Evolutionary conservation across 805 yeast species (phyloP), one percentile per base, ranked within the genome.

Genomic region (Pichia membranifaciens): DNA sequence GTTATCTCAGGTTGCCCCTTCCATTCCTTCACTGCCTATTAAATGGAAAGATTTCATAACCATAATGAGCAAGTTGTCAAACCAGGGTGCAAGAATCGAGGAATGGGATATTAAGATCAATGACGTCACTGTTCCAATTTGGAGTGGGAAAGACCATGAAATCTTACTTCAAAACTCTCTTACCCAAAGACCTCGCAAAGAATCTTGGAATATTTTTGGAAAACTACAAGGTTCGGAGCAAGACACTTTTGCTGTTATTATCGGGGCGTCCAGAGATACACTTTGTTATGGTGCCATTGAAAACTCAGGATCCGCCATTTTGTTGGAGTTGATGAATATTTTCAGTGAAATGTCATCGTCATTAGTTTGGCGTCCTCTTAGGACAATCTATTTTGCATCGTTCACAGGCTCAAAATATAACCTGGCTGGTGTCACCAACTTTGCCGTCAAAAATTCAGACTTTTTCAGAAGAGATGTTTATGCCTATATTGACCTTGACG

Each of bases 221-320:
- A 76, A 82, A 39, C 78, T 90, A 20, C 73, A 75, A 31, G 97
- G 97, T 12, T 68, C 81, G 41, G 97, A 91, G 59, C 96, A 87
- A 65, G 68, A 71, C 18, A 87, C 79, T 18, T 75, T 78, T 53
- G 87, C 87, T 0, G 66, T 91, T 4, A 70, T 90, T 2, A 77
- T 91, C 47, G 96, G 95, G 0, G 89, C 96, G 0, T 76, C 84
- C 4, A 70, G 96, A 54, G 96, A 89, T 59, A 71, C 95, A 0
- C 22, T 55, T 2, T 69, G 81, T 21, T 75, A 68, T 54, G 97
- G 96, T n/a, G 81, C 95, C 0, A 66, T 76, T 3, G 80, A 89
- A 8, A 77, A 79, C 53, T 81, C 95, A 3, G 95, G 96, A 1
- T 81, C 93, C 1, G 79, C 83, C 0, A 69, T 84, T 1, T 58